Conservation (phyloP, 257 asterid species). For the Cruciata laevipes region DNA sequence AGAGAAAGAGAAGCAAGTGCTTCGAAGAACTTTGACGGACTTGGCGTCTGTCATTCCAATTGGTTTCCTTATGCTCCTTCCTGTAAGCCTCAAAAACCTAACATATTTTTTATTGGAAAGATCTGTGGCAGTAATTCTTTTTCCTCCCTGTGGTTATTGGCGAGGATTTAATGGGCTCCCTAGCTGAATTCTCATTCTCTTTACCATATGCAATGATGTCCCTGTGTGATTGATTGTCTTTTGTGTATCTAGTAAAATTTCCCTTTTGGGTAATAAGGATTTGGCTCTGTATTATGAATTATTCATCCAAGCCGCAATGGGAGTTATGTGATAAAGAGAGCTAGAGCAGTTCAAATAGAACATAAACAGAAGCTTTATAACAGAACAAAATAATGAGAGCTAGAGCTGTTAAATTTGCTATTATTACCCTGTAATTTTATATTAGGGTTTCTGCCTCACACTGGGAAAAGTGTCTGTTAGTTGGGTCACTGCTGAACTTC, state of each 20-base stretch:
- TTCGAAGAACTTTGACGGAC: conserved; percentile 84
- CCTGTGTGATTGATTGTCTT: not conserved
- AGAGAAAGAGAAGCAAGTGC: conserved; percentile 89
- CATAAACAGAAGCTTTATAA: not conserved
- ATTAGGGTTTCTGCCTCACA: not conserved
- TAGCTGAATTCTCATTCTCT: not conserved
- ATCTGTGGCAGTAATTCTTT: conserved; percentile 1
- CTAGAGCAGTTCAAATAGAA: not conserved
- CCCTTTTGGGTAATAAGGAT: not conserved
- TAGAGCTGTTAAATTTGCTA: not conserved
- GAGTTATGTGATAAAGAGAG: not conserved
- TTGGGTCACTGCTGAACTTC: conserved; percentile 14
- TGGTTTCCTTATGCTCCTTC: conserved; percentile 96
- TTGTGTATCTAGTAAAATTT: not conserved
- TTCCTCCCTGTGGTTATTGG: not conserved
- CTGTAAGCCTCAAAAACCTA: conserved; percentile 46
- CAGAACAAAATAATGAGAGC: not conserved
- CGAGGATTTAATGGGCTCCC: not conserved
- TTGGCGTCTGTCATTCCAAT: conserved; percentile 94
- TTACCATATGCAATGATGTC: not conserved
- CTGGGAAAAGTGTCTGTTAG: not conserved
- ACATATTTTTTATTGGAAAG: conserved; percentile 2
- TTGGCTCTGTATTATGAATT: not conserved
- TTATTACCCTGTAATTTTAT: not conserved
- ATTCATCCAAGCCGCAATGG: not conserved